Percentiles rank a stretch among this genome's conserved stretches.
These are phyloP conservation scores for Alternaria sp. DNA, from an alignment of 2,329 filamentous ascomycete species.

Conservation along the genomic window DNA sequence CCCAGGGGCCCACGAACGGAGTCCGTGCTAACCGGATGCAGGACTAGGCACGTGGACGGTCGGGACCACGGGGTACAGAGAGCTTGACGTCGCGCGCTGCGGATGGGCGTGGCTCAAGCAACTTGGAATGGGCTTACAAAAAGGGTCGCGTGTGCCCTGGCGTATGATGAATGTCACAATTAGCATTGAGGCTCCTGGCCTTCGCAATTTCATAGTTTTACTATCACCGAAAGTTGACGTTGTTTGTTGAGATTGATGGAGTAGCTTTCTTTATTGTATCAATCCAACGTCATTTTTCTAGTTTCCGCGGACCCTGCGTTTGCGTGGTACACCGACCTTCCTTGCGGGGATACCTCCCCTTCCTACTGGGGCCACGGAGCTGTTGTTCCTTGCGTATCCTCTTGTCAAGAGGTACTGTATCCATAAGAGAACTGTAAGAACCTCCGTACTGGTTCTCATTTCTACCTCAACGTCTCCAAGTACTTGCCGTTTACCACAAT, in stretches of 20 bases:
- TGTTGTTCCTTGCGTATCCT: neutral
- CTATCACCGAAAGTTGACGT: neutral
- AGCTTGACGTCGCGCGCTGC: slow-evolving; percentile 7
- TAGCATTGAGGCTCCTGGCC: neutral
- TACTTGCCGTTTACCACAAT: neutral
- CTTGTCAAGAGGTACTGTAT: neutral
- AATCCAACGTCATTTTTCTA: slow-evolving; percentile 17
- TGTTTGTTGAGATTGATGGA: neutral
- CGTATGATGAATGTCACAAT: neutral
- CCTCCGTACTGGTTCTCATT: neutral
- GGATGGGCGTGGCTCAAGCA: neutral
- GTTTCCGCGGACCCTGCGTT: slow-evolving; percentile 4
- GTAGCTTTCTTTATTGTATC: slow-evolving; percentile 8
- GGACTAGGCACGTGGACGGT: slow-evolving; percentile 7
- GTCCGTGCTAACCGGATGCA: neutral
- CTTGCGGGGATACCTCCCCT: neutral
- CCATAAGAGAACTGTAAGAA: neutral
- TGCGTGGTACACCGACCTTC: slow-evolving; percentile 4
- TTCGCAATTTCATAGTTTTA: neutral
- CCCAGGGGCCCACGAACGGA: neutral
- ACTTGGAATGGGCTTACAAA: neutral
- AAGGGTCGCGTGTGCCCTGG: neutral
- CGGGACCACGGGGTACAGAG: slow-evolving; percentile 9
- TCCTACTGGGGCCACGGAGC: slow-evolving; percentile 1
- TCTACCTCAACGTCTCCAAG: neutral